A percentile compares a stretch with the other conserved stretches of the same genome.
These are phyloP conservation scores for Apocynum venetum DNA, from an alignment of 257 asterid genomes.

Conservation along the genomic window DNA sequence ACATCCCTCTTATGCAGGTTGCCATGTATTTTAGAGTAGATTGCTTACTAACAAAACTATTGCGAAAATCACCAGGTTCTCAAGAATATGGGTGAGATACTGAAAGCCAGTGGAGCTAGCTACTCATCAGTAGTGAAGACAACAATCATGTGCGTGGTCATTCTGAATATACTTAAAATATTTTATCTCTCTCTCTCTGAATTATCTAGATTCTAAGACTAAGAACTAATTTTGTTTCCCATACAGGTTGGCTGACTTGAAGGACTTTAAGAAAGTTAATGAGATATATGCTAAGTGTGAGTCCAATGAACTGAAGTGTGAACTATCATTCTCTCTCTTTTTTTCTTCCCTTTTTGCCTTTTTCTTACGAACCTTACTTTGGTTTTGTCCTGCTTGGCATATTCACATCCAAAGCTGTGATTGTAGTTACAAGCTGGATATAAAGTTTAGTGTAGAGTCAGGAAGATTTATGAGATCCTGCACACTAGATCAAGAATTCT, in stretches of 20 bases:
- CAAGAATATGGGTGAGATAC: slow-evolving; percentile 96
- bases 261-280: slow-evolving; percentile 89
- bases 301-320: slow-evolving; percentile 27
- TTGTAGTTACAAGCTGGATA: no score
- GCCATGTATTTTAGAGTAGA: background rate
- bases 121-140: slow-evolving; percentile 97
- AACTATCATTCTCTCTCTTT: background rate
- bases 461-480: background rate
- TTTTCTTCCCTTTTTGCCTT: background rate
- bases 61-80: slow-evolving; percentile 53
- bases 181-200: slow-evolving; percentile 8
- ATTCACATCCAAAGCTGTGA: background rate
- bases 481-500: background rate
- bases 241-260: slow-evolving; percentile 94
- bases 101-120: slow-evolving; percentile 85
- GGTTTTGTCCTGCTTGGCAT: background rate
- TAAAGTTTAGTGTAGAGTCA: background rate
- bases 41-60: slow-evolving; percentile 10
- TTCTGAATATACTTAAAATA: slow-evolving; percentile 5
- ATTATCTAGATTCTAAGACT: slow-evolving; percentile 12
- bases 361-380: background rate
- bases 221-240: slow-evolving; percentile 9
- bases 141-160: slow-evolving; percentile 71
- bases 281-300: slow-evolving; percentile 94
- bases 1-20: background rate